These are phyloP conservation scores for Nemania sp. DNA, from an alignment of 2,329 filamentous ascomycete genomes.

Conservation along the genomic window DNA sequence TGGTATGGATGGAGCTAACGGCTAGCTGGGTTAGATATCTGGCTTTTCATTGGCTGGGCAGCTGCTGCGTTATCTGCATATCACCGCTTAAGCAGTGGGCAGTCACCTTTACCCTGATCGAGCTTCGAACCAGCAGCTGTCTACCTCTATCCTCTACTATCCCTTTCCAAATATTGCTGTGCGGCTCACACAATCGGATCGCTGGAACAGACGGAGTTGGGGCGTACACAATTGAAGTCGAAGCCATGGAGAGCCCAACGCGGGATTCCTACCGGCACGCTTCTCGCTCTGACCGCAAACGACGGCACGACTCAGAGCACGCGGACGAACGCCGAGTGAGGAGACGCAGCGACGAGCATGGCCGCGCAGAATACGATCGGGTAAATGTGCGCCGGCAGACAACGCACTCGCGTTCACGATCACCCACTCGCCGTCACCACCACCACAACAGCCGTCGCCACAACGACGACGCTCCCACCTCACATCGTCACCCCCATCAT, in stretches of 20 bases:
- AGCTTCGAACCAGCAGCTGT: no score
- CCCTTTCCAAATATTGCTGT: no score
- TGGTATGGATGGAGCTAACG: no score
- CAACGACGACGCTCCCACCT: neutral
- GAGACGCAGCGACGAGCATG: constrained; percentile 19
- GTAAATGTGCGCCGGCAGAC: neutral
- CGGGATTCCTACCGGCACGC: neutral
- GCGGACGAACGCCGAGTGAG: constrained; percentile 24
- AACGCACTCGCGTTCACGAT: constrained; percentile 13
- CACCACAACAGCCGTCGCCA: neutral
- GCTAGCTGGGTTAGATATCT: no score
- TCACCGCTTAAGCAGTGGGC: no score
- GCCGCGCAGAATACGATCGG: neutral
- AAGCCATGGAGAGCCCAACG: constrained; percentile 14
- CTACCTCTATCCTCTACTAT: no score
- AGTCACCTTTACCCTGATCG: no score
- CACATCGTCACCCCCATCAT: constrained; percentile 12
- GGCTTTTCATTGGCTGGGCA: no score
- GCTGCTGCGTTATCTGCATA: no score
- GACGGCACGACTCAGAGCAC: constrained; percentile 27
- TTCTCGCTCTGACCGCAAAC: constrained; percentile 19
- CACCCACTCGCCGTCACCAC: constrained; percentile 12
- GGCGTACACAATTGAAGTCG: no score
- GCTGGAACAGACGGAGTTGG: no score
- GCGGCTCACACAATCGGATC: no score